A percentile compares a stretch with the other conserved stretches of the same genome.
Evolutionary conservation across 2,329 filamentous ascomycete genomes (phyloP).

Genomic region (Dothidotthia symphoricarpi): DNA sequence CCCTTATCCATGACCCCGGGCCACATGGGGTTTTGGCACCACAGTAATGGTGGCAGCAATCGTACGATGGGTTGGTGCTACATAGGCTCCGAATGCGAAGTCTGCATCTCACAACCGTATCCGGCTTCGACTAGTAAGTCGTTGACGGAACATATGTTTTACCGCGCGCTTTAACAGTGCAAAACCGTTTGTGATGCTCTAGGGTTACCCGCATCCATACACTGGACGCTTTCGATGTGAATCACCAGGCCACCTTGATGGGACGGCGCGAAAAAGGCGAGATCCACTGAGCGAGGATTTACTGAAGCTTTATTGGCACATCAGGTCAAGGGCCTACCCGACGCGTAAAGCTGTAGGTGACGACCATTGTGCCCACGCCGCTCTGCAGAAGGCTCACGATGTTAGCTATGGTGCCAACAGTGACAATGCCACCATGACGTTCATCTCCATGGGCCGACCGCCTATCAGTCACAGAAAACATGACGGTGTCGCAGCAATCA

Average conservation of each 20-base stretch:
- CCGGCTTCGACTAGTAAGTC: constrained; percentile 13
- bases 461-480: no score
- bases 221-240: not conserved
- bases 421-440: no score
- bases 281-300: constrained; percentile 1
- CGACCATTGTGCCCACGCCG: no score
- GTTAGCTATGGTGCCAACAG: no score
- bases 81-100: constrained; percentile 18
- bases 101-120: constrained; percentile 26
- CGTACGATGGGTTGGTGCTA: not conserved
- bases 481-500: not conserved
- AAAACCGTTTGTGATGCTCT: constrained; percentile 7
- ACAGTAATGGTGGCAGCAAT: constrained; percentile 16
- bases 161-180: not conserved
- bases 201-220: constrained; percentile 1
- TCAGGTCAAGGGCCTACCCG: no score
- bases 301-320: not conserved
- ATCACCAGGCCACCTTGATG: constrained; percentile 4
- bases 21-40: constrained; percentile 33
- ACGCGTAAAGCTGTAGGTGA: no score
- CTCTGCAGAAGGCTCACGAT: no score
- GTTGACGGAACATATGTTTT: constrained; percentile 4
- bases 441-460: no score
- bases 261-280: constrained; percentile 6
- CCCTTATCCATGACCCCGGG: constrained; percentile 38